phyloP scores from a whole-genome alignment of 208 protist genomes.

The Acanthamoeba triangularis region DNA sequence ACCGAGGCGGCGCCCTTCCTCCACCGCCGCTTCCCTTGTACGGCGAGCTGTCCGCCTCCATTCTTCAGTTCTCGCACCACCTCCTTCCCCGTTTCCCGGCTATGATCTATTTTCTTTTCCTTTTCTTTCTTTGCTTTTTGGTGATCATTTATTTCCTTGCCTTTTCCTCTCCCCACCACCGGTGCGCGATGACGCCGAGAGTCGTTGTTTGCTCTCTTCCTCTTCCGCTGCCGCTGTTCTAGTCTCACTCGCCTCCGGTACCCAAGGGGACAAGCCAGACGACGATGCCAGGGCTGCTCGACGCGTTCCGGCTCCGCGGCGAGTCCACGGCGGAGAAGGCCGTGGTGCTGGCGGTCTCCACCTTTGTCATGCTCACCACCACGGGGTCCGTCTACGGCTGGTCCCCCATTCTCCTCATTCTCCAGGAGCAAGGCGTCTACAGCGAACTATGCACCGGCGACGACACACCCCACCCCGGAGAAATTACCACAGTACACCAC shows the following conservation, averaged over 20 bases:
- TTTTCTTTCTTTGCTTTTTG: too few species aligned
- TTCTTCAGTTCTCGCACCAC: not conserved
- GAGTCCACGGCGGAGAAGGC: constrained; percentile 15
- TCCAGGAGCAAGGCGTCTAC: not conserved
- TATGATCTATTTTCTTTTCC: too few species aligned
- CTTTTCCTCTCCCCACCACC: not conserved
- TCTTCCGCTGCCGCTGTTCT: too few species aligned
- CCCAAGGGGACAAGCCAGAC: too few species aligned
- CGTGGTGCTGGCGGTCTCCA: not conserved
- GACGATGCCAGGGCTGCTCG: not conserved
- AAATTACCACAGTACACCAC: not conserved
- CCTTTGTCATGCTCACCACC: constrained; percentile 8
- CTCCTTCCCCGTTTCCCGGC: not conserved
- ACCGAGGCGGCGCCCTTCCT: too few species aligned
- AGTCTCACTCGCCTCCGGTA: too few species aligned
- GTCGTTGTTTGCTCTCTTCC: too few species aligned
- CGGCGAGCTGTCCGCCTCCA: constrained; percentile 1
- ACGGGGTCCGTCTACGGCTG: constrained; percentile 14
- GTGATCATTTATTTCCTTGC: too few species aligned
- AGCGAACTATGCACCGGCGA: not conserved
- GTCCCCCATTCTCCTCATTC: constrained; percentile 9
- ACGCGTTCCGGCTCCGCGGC: not conserved
- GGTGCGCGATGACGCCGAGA: too few species aligned
- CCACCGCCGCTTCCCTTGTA: not conserved
- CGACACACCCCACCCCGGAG: not conserved